Conservation (phyloP, 2,329 filamentous ascomycete species). For the Dothiorella sarmentorum region DNA sequence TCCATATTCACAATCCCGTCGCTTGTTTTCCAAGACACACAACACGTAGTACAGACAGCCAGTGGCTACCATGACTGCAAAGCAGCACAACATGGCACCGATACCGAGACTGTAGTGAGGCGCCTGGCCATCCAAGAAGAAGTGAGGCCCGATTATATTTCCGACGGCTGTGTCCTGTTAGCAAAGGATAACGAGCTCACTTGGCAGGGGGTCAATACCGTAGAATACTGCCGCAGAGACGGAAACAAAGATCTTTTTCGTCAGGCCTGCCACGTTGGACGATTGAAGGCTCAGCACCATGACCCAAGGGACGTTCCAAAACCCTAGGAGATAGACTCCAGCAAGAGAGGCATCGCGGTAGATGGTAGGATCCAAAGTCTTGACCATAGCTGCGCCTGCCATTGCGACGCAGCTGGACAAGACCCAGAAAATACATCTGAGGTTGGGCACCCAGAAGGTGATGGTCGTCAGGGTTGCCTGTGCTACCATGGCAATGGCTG, state of each 20-base stretch:
- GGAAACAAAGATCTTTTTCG: background rate
- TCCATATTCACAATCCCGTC: background rate
- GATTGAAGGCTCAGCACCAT: background rate
- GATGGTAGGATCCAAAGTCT: background rate
- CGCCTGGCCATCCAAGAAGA: background rate
- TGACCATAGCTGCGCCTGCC: background rate
- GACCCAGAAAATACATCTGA: background rate
- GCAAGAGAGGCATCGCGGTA: background rate
- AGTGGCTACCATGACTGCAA: background rate
- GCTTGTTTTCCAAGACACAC: background rate
- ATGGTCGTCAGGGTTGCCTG: background rate
- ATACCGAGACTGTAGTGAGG: background rate
- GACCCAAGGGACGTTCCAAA: background rate
- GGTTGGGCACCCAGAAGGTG: background rate
- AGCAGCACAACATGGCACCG: conserved; percentile 1
- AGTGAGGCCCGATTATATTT: background rate
- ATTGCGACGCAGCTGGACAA: conserved; percentile 1
- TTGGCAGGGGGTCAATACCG: background rate
- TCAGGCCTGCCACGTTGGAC: background rate
- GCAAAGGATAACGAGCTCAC: background rate
- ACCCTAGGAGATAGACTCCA: background rate
- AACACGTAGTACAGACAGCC: background rate
- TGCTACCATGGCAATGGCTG: background rate
- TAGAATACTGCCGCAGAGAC: background rate
- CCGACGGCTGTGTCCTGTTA: background rate